Conservation (phyloP, 1,284 basidiomycete genomes). For the Ustilago crameri region DNA sequence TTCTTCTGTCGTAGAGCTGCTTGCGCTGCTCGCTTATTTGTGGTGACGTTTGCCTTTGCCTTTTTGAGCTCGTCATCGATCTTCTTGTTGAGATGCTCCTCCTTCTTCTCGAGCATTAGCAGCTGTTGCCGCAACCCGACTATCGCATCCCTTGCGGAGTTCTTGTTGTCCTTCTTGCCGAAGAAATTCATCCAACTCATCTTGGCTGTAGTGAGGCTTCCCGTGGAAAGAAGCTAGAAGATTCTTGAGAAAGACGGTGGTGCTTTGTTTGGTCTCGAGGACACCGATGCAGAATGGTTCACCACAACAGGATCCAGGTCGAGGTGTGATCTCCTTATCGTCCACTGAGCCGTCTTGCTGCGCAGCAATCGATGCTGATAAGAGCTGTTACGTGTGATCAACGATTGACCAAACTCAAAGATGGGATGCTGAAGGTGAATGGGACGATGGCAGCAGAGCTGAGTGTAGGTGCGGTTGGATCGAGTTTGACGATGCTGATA, state of each 20-base stretch:
- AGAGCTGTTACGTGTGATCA: neutral
- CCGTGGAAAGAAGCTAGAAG: neutral
- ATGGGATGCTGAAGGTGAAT: neutral
- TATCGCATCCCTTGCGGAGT: constrained; percentile 69
- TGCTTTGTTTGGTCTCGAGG: too few relatives aligned
- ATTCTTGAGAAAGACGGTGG: neutral
- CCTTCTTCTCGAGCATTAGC: constrained; percentile 99
- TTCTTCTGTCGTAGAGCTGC: constrained; percentile 96
- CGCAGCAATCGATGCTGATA: neutral
- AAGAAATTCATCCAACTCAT: constrained; percentile 66
- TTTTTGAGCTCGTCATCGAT: constrained; percentile 93
- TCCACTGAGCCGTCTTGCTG: too few relatives aligned
- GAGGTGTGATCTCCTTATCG: neutral
- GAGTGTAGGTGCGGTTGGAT: neutral
- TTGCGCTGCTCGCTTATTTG: constrained; percentile 79
- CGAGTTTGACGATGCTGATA: neutral
- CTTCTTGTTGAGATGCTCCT: constrained; percentile 95
- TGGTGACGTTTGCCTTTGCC: constrained; percentile 90
- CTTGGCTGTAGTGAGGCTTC: constrained; percentile 7
- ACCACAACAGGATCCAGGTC: neutral
- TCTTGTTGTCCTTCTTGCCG: constrained; percentile 66
- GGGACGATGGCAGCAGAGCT: neutral
- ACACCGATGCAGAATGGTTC: too few relatives aligned
- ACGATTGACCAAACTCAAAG: too few relatives aligned
- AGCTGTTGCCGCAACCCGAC: constrained; percentile 70